Evolutionary conservation across 108 stramenopile species (phyloP).

Genomic region (Discostella stelligeroides): DNA sequence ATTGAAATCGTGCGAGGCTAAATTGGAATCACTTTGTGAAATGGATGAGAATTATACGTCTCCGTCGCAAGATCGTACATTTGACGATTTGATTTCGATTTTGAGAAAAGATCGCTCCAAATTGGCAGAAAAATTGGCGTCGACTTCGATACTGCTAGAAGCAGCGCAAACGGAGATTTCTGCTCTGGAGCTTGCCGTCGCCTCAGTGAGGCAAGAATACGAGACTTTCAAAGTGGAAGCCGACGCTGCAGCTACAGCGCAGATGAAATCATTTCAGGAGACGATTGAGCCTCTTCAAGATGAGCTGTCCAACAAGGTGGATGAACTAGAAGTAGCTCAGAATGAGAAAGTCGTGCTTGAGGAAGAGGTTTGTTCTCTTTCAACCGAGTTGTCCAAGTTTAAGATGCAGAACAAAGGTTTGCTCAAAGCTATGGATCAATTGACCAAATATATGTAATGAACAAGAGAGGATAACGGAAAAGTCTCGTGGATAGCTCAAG

Average conservation of each 20-base stretch:
- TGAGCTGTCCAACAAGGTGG: slow-evolving; percentile 9
- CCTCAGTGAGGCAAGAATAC: slow-evolving; percentile 7
- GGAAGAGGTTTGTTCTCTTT: slow-evolving; percentile 15
- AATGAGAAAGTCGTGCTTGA: slow-evolving; percentile 24
- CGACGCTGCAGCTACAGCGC: slow-evolving; percentile 1
- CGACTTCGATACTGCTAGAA: not conserved
- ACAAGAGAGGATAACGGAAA: too few relatives aligned
- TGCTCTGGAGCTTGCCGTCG: slow-evolving; percentile 4
- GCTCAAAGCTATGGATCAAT: slow-evolving; percentile 15
- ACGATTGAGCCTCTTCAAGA: slow-evolving; percentile 16
- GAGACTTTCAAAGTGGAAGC: slow-evolving; percentile 12
- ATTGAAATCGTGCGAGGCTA: slow-evolving; percentile 13
- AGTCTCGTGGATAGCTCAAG: too few relatives aligned
- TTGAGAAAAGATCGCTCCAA: slow-evolving; percentile 3
- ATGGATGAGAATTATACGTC: not conserved
- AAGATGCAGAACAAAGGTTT: slow-evolving; percentile 25
- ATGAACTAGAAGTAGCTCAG: slow-evolving; percentile 14
- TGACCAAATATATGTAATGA: slow-evolving; percentile 1
- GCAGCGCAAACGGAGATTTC: not conserved
- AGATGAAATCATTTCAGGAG: slow-evolving; percentile 5
- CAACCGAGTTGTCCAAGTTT: slow-evolving; percentile 16
- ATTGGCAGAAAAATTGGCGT: not conserved
- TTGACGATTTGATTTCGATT: slow-evolving; percentile 8
- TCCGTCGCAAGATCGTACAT: slow-evolving; percentile 3
- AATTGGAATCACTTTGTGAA: slow-evolving; percentile 12